Evolutionary conservation across 345 rosid species (phyloP), one percentile per base, ranked within the genome.

Genomic region (Camelina sativa): DNA sequence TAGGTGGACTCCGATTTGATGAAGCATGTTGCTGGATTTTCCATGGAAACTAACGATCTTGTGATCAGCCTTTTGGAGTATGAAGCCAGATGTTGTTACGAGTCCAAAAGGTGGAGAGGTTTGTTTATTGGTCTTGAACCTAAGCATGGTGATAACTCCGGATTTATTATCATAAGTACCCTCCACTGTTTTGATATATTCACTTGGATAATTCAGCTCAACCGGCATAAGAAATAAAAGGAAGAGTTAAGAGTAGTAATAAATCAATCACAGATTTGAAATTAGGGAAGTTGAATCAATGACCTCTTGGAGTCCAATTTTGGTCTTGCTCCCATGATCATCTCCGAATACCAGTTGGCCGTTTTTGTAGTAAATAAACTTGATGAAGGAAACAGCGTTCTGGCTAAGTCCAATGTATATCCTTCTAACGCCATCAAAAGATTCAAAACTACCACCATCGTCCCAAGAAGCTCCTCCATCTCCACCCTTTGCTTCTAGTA

Each of bases 21-120:
- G 22, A 64, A 55, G 19, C 15, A 63, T 8, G 28, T 64, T 52
- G 43, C 77, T 54, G n/a, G 71, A 51, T 43, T 12, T 73, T 40
- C 64, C 77, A 73, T 64, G 35, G 77, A 63, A 73, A 1, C 77
- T 71, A 3, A 41, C 56, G 20, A 73, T 73, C 20, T 11, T 17
- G 61, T 65, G 62, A 23, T 10, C 46, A 1, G 11, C 16, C 43
- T 28, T 54, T 1, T 30, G 15, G 44, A 65, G 57, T 43, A 19
- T 0, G 15, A 66, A 75, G 34, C 4, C 12, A 15, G 60, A 13
- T 1, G 11, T 12, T 23, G 50, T 46, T 8, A 1, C 8, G 8
- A 34, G 8, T 65, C 79, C 73, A 67, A 47, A 59, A 1, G 5
- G 4, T 38, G 4, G 51, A 47, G 43, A 38, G 6, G 62, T 35